Evolutionary conservation across 2,329 filamentous ascomycete genomes (phyloP).

Genomic region (Aspergillus fumigatiaffinis): DNA sequence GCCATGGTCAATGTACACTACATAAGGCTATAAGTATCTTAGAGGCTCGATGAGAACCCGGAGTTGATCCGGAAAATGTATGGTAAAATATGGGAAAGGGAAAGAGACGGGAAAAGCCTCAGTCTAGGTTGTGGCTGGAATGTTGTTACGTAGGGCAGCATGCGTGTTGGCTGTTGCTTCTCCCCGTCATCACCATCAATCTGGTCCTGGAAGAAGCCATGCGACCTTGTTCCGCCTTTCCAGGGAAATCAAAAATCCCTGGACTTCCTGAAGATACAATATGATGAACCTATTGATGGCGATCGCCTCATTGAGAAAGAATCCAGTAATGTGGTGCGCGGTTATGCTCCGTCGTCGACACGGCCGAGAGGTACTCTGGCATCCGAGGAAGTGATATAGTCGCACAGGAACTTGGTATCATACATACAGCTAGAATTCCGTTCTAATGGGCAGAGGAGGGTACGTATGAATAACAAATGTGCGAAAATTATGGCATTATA

Average conservation of each 20-base stretch:
- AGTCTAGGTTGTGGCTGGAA: slow-evolving; percentile 15
- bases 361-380: neutral
- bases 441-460: neutral
- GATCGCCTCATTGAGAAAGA: neutral
- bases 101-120: neutral
- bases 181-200: neutral
- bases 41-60: slow-evolving; percentile 1
- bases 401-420: neutral
- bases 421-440: neutral
- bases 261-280: neutral
- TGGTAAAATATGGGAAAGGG: neutral
- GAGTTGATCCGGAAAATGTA: neutral
- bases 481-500: neutral
- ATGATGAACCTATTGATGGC: neutral
- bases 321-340: neutral
- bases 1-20: neutral
- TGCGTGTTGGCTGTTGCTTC: slow-evolving; percentile 10
- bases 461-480: neutral
- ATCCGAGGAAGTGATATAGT: neutral
- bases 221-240: neutral
- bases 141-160: slow-evolving; percentile 22
- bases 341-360: neutral
- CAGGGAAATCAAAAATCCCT: neutral
- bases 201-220: slow-evolving; percentile 5
- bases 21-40: neutral